These are phyloP conservation scores for Zymoseptoria tritici DNA, from an alignment of 2,329 filamentous ascomycete species.

Conservation along the genomic window DNA sequence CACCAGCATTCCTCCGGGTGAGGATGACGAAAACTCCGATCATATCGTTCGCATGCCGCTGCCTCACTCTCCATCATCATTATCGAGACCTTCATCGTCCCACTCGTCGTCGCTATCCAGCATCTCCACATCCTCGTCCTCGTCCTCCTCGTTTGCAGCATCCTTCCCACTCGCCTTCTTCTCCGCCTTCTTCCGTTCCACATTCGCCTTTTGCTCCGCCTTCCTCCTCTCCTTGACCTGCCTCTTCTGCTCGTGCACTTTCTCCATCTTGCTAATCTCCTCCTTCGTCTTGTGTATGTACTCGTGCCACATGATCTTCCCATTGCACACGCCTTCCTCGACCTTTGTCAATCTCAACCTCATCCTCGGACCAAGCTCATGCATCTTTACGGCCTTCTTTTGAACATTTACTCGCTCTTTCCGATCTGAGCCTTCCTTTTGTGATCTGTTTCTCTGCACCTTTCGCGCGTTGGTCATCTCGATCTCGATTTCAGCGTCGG, in stretches of 20 bases:
- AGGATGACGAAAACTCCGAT: background rate
- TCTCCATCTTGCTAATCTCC: constrained; percentile 72
- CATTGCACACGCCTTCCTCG: constrained; percentile 83
- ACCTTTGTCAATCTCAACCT: constrained; percentile 86
- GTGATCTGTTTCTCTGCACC: constrained; percentile 48
- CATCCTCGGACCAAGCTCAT: constrained; percentile 88
- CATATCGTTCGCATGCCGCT: background rate
- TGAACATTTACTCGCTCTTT: constrained; percentile 52
- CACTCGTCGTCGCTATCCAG: constrained; percentile 49
- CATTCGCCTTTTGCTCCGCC: constrained; percentile 79
- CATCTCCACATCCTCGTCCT: constrained; percentile 36
- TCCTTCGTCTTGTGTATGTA: constrained; percentile 76
- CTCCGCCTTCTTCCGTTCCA: constrained; percentile 73
- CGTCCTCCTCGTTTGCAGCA: constrained; percentile 34
- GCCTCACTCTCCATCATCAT: constrained; percentile 14
- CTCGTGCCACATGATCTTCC: constrained; percentile 96
- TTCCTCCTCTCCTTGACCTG: constrained; percentile 76
- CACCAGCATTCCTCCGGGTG: background rate
- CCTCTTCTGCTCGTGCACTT: constrained; percentile 69
- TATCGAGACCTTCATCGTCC: constrained; percentile 31
- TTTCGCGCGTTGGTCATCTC: constrained; percentile 53
- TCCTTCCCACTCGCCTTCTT: constrained; percentile 41
- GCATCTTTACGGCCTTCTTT: constrained; percentile 80
- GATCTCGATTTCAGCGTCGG: constrained; percentile 91
- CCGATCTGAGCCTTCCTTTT: constrained; percentile 31